Percentiles rank a stretch among this genome's conserved stretches.
phyloP scores from a whole-genome alignment of 768 basidiomycete species.

The Sistotremastrum suecicum region DNA sequence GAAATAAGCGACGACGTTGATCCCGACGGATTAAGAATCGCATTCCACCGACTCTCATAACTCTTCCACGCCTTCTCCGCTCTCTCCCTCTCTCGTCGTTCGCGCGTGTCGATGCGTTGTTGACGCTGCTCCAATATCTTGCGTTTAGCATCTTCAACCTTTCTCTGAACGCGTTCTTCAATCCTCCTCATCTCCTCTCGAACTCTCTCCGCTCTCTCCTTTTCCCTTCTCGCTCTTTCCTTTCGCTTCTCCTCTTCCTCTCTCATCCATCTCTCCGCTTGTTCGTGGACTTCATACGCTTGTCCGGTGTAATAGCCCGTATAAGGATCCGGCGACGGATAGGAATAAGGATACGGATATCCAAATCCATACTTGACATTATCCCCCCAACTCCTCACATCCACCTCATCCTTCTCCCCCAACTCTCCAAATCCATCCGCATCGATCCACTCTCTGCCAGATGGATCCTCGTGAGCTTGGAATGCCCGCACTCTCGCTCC shows the following conservation, averaged over 20 bases:
- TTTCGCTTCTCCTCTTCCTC: slow-evolving; percentile 27
- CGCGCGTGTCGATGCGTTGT: slow-evolving; percentile 17
- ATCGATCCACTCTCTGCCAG: slow-evolving; percentile 17
- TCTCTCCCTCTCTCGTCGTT: slow-evolving; percentile 19
- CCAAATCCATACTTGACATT: slow-evolving; percentile 8
- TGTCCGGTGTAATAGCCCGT: slow-evolving; percentile 12
- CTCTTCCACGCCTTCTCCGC: slow-evolving; percentile 39
- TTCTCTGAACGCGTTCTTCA: slow-evolving; percentile 35
- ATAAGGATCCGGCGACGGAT: too few relatives aligned
- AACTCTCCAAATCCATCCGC: slow-evolving; percentile 36
- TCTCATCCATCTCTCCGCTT: slow-evolving; percentile 6
- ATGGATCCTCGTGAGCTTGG: background rate
- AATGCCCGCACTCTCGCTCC: background rate
- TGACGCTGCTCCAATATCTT: slow-evolving; percentile 34
- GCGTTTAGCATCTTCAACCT: slow-evolving; percentile 34
- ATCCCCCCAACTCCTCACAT: slow-evolving; percentile 39
- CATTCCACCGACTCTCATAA: slow-evolving; percentile 57
- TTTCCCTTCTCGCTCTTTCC: slow-evolving; percentile 28
- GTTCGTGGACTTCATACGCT: slow-evolving; percentile 3
- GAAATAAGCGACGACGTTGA: slow-evolving; percentile 30
- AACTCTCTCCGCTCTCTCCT: slow-evolving; percentile 29
- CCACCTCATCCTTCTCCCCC: slow-evolving; percentile 34
- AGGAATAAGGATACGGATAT: too few relatives aligned
- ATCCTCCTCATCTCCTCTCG: slow-evolving; percentile 43
- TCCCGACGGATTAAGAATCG: slow-evolving; percentile 18